These are phyloP conservation scores for Bolboschoenus planiculmis DNA, from an alignment of 176 grass and related monocot genomes.

Conservation along the genomic window DNA sequence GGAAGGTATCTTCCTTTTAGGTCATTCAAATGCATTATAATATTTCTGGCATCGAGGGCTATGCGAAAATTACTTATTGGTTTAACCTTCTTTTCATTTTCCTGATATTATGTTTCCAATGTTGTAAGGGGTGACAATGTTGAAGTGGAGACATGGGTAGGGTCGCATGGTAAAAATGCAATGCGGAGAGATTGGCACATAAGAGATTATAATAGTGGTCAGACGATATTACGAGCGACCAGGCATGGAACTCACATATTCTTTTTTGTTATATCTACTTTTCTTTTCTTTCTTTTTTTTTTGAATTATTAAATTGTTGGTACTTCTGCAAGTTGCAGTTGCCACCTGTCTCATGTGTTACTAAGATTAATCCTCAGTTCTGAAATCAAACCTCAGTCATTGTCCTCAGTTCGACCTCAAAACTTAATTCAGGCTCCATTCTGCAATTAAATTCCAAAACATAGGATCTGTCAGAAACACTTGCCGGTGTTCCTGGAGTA, in stretches of 20 bases:
- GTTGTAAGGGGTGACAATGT: constrained; percentile 66
- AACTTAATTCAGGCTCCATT: background rate
- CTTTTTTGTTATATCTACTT: background rate
- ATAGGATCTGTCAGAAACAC: background rate
- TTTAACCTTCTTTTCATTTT: background rate
- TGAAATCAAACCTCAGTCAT: background rate
- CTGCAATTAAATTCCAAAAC: background rate
- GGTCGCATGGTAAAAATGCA: constrained; percentile 82
- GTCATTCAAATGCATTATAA: background rate
- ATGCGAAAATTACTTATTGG: background rate
- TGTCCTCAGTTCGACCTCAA: background rate
- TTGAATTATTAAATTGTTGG: background rate
- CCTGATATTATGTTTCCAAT: constrained; percentile 29
- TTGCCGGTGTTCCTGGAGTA: background rate
- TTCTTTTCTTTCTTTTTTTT: background rate
- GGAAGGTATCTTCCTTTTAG: background rate
- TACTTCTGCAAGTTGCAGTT: background rate
- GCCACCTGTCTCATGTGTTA: background rate
- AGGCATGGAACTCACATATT: constrained; percentile 31
- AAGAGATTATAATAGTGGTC: constrained; percentile 58
- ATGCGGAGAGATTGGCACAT: constrained; percentile 96
- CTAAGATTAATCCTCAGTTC: background rate
- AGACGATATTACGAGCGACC: constrained; percentile 72
- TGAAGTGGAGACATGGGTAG: constrained; percentile 90
- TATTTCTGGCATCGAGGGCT: background rate